Evolutionary conservation across 192 early-diverging fungal species (phyloP), one percentile per base, ranked within the genome.

Genomic region (Coemansia nantahalensis): DNA sequence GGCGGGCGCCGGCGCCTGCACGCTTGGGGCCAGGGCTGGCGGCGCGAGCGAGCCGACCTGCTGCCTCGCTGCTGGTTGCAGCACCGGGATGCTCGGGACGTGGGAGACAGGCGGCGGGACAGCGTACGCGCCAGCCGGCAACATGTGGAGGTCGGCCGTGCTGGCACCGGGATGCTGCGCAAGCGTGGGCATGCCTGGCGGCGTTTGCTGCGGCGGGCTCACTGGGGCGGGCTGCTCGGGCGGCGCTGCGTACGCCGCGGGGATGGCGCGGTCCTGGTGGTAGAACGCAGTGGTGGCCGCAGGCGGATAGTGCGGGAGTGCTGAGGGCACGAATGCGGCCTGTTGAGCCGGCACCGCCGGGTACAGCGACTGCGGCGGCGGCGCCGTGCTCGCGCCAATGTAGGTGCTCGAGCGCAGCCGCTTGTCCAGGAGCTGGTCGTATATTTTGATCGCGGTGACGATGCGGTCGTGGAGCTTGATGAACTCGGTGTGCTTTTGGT

Each of bases 371-470:
- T 54, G 73, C 56, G 49, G 31, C 74, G 10, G 55, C 23, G 4
- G 48, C 79, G 6, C 19, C 22, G 45, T 41, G 16, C 47, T 28
- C 14, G 40, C 31, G 24, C 39, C 42, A 5, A 50, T 41, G 48
- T 54, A 71, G 35, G 77, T 38, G 56, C 67, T 74, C 15, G 67
- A 70, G n/a, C 67, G 69, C 46, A 89, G 67, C 23, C 83, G 77
- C 64, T 88, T 86, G 48, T 93, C 87, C 46, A 98, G 62, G 39
- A 98, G 62, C 41, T 83, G 82, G 65, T 98, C 94, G 47, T 97
- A 98, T 19, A 86, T 81, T 58, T 83, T 86, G 14, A 90, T 79
- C 17, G 91, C 93, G 16, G 81, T 81, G 24, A 85, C 71, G 21
- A 98, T 78, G 54, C 92, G 90, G 39, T 90, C 86, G 50, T 92